These are phyloP conservation scores for Rubia peregrina DNA, from an alignment of 305 asterid species.

Conservation along the genomic window DNA sequence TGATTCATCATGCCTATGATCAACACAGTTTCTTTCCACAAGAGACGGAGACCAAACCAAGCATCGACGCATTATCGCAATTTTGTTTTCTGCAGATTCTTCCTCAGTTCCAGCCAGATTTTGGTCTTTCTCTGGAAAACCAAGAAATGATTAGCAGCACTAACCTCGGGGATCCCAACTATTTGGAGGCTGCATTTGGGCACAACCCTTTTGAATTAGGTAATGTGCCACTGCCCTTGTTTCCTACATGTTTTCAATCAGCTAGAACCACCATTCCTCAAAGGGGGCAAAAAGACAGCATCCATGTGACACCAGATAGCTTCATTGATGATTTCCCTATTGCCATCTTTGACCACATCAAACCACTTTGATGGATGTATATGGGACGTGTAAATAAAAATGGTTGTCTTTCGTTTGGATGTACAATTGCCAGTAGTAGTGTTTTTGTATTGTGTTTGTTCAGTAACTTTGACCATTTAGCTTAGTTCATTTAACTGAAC, in stretches of 20 bases:
- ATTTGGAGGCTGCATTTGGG: constrained; percentile 39
- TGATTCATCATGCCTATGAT: constrained; percentile 31
- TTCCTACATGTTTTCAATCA: constrained; percentile 26
- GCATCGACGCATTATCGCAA: constrained; percentile 22
- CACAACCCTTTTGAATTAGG: constrained; percentile 25
- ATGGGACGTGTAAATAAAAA: constrained; percentile 48
- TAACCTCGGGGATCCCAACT: constrained; percentile 36
- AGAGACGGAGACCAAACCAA: constrained; percentile 23
- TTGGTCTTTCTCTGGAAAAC: constrained; percentile 26
- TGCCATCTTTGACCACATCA: constrained; percentile 56
- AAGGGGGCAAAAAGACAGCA: constrained; percentile 16
- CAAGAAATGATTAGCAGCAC: constrained; percentile 28
- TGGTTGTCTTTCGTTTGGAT: constrained; percentile 26
- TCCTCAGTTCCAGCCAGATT: constrained; percentile 36
- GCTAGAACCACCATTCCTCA: constrained; percentile 19
- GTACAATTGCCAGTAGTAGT: neutral
- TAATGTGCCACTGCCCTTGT: constrained; percentile 22
- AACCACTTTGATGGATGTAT: constrained; percentile 29
- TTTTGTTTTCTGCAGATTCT: constrained; percentile 39
- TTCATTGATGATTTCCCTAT: constrained; percentile 60
- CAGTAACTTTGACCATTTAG: neutral
- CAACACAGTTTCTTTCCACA: constrained; percentile 24
- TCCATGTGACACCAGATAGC: constrained; percentile 31
- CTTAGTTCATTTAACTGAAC: neutral
- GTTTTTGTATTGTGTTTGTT: constrained; percentile 5